Evolutionary conservation across 2,329 filamentous ascomycete species (phyloP).

Genomic region (Cylindrodendrum hubeiense): DNA sequence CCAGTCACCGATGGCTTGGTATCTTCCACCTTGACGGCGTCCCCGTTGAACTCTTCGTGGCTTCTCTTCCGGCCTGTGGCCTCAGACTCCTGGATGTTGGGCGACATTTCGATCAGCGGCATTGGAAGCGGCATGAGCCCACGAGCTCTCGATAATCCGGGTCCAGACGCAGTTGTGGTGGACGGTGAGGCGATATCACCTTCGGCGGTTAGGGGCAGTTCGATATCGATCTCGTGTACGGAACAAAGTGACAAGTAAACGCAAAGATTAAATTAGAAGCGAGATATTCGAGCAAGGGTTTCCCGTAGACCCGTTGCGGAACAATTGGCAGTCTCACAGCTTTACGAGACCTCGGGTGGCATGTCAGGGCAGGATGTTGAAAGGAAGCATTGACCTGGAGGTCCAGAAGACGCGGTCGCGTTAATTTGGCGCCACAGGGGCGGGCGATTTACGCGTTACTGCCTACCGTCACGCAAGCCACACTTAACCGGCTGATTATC

Average conservation of each 20-base stretch:
- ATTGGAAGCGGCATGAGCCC: constrained; percentile 46
- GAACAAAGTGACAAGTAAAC: constrained; percentile 1
- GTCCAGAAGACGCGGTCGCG: constrained; percentile 48
- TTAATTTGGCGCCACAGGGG: constrained; percentile 46
- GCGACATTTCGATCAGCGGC: constrained; percentile 62
- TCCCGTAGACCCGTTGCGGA: neutral
- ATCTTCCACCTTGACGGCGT: constrained; percentile 45
- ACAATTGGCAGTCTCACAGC: constrained; percentile 11
- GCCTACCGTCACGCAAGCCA: constrained; percentile 5
- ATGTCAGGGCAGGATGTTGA: constrained; percentile 19
- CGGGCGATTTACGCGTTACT: constrained; percentile 37
- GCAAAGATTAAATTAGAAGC: neutral
- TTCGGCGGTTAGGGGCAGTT: neutral
- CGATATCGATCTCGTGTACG: neutral
- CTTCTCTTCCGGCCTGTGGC: constrained; percentile 58
- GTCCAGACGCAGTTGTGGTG: constrained; percentile 7
- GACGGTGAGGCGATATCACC: neutral
- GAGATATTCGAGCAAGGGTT: neutral
- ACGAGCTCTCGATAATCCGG: constrained; percentile 2
- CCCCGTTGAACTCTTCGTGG: constrained; percentile 59
- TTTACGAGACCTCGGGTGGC: constrained; percentile 11
- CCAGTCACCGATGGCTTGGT: constrained; percentile 31
- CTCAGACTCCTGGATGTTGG: constrained; percentile 62
- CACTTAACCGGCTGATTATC: constrained; percentile 35
- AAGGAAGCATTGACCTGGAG: constrained; percentile 32